Conservation (phyloP, 2,329 filamentous ascomycete species). For the Claviceps sp. region DNA sequence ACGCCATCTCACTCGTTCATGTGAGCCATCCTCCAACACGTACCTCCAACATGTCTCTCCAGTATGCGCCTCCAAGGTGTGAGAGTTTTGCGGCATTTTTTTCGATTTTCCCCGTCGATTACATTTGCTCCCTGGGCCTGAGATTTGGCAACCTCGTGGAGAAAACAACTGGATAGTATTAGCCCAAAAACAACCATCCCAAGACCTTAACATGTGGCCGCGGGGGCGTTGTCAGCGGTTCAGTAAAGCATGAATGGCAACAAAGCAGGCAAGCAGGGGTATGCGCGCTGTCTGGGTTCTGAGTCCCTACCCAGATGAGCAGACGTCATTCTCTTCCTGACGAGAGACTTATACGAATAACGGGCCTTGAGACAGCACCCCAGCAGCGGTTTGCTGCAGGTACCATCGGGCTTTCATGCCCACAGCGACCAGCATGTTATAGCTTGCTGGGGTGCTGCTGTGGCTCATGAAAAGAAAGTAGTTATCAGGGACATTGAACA, state of each 20-base stretch:
- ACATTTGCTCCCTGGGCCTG: background rate
- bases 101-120: background rate
- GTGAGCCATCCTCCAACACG: background rate
- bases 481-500: background rate
- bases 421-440: background rate
- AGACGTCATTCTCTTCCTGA: background rate
- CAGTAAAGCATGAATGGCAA: background rate
- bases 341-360: background rate
- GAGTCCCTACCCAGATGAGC: background rate
- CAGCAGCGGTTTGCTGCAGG: constrained; percentile 1
- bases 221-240: background rate
- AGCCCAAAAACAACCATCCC: background rate
- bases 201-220: background rate
- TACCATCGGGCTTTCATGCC: background rate
- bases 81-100: background rate
- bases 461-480: background rate
- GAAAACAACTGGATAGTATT: background rate
- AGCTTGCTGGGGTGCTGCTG: background rate
- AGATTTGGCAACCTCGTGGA: background rate
- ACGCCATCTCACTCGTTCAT: background rate
- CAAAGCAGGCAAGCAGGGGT: background rate
- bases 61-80: background rate
- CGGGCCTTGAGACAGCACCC: constrained; percentile 1
- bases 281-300: background rate
- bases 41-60: too few relatives aligned